Conservation (phyloP, 768 basidiomycete species). For the Suillus cothurnatus region DNA sequence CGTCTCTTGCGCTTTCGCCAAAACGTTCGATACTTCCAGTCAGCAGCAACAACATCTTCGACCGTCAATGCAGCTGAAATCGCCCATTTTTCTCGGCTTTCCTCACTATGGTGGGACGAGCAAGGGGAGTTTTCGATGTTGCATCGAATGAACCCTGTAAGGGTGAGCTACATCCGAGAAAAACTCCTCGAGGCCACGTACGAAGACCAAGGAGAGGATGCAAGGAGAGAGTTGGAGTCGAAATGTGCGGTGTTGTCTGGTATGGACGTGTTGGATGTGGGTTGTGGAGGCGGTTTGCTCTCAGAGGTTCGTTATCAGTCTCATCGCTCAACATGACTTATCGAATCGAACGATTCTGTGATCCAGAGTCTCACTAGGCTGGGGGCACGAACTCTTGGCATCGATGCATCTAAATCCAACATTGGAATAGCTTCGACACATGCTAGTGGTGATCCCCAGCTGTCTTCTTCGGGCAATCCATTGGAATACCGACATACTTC, state of each 20-base stretch:
- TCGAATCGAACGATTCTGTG: slow-evolving; percentile 7
- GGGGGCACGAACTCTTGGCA: slow-evolving; percentile 85
- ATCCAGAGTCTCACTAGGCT: slow-evolving; percentile 80
- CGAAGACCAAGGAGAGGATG: slow-evolving; percentile 50
- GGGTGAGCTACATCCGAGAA: slow-evolving; percentile 80
- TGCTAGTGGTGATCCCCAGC: slow-evolving; percentile 71
- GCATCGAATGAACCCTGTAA: slow-evolving; percentile 93
- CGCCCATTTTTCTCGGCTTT: slow-evolving; percentile 85
- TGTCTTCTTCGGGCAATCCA: slow-evolving; percentile 39
- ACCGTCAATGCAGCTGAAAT: slow-evolving; percentile 78
- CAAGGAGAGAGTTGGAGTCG: slow-evolving; percentile 29
- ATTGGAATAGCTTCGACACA: slow-evolving; percentile 84
- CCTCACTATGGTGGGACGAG: slow-evolving; percentile 96
- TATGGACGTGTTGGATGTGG: slow-evolving; percentile 82
- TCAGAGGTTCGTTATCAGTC: slow-evolving; percentile 67
- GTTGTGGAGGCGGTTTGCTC: slow-evolving; percentile 93
- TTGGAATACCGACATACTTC: slow-evolving; percentile 73
- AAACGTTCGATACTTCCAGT: slow-evolving; percentile 22
- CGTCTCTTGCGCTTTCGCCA: slow-evolving; percentile 10
- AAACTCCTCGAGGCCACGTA: slow-evolving; percentile 67
- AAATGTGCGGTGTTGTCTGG: slow-evolving; percentile 52
- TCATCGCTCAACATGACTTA: not conserved
- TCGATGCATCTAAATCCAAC: slow-evolving; percentile 90
- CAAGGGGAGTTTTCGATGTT: slow-evolving; percentile 85
- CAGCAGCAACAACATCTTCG: slow-evolving; percentile 18